phyloP scores from a whole-genome alignment of 139 green algal species.

The Tetratostichococcus sp. region DNA sequence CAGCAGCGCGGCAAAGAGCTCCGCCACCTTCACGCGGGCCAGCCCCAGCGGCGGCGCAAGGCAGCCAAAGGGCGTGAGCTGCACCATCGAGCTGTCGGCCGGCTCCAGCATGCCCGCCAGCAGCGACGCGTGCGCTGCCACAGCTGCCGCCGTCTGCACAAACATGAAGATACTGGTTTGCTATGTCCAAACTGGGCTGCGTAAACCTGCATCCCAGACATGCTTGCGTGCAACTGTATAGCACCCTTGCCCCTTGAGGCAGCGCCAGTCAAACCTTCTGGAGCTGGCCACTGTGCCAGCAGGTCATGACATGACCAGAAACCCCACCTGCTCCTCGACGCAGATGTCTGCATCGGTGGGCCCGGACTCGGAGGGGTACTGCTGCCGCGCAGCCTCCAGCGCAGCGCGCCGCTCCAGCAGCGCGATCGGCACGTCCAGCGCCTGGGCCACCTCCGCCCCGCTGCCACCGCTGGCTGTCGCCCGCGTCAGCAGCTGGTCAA shows the following conservation, averaged over 20 bases:
- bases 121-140: slow-evolving; percentile 11
- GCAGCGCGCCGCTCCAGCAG: slow-evolving; percentile 67
- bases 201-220: no score
- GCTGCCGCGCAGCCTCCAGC: not conserved
- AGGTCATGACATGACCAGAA: no score
- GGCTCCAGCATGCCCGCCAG: slow-evolving; percentile 26
- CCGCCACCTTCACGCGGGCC: slow-evolving; percentile 67
- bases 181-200: no score
- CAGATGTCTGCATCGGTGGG: slow-evolving; percentile 7
- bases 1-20: slow-evolving; percentile 76
- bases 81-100: slow-evolving; percentile 14
- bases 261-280: no score
- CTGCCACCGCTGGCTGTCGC: slow-evolving; percentile 8
- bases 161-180: no score
- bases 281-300: no score
- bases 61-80: slow-evolving; percentile 75
- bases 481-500: slow-evolving; percentile 31
- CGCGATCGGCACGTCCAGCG: slow-evolving; percentile 76
- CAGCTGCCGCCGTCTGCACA: slow-evolving; percentile 21
- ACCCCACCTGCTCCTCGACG: slow-evolving; percentile 28
- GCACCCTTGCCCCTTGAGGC: no score
- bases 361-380: slow-evolving; percentile 5
- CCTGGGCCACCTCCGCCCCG: slow-evolving; percentile 38
- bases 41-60: slow-evolving; percentile 67
- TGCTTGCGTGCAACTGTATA: no score